Conservation (phyloP, 768 basidiomycete genomes). For the Suillus clintonianus region DNA sequence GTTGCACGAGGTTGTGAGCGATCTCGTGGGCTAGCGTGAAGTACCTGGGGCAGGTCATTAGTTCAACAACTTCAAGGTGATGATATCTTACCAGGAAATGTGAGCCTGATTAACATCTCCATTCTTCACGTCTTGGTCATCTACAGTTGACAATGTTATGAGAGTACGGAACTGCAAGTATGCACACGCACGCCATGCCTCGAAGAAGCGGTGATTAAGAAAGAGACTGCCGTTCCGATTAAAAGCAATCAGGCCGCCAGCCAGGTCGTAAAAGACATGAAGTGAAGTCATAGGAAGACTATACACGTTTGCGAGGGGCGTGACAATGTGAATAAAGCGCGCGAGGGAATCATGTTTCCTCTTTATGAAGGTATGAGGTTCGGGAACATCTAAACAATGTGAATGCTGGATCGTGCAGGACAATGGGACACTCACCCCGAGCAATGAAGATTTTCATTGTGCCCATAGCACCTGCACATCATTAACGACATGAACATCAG, state of each 20-base stretch:
- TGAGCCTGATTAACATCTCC: constrained; percentile 64
- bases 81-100: constrained; percentile 67
- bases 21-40: constrained; percentile 92
- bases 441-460: constrained; percentile 64
- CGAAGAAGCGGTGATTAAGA: constrained; percentile 82
- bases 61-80: not conserved
- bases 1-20: constrained; percentile 85
- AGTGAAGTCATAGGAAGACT: constrained; percentile 70
- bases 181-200: constrained; percentile 78
- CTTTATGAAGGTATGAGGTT: constrained; percentile 49
- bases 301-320: constrained; percentile 69
- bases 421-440: constrained; percentile 44
- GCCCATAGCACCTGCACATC: constrained; percentile 55
- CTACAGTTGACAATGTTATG: constrained; percentile 37
- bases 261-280: constrained; percentile 84
- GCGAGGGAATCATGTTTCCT: constrained; percentile 58
- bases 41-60: constrained; percentile 53
- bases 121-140: constrained; percentile 64
- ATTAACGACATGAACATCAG: constrained; percentile 2
- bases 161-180: not conserved
- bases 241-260: constrained; percentile 88
- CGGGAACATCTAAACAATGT: constrained; percentile 53
- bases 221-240: constrained; percentile 89
- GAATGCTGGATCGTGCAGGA: constrained; percentile 5
- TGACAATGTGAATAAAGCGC: constrained; percentile 73